These are phyloP conservation scores for Paramecium tetraurelia DNA, from an alignment of 73 alveolate species.

Conservation along the genomic window DNA sequence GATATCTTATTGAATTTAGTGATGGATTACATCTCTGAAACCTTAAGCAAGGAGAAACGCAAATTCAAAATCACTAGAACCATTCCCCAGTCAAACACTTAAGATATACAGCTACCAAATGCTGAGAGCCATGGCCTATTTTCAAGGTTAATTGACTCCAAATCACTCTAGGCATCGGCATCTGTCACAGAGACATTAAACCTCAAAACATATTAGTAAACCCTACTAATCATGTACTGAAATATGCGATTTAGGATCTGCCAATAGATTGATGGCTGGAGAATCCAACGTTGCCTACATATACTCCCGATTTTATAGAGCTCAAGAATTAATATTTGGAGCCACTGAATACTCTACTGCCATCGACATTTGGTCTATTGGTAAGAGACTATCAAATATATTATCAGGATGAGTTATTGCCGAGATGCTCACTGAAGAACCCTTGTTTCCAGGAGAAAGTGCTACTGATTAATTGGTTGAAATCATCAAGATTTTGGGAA, in stretches of 20 bases:
- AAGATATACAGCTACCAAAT: conserved; percentile 89
- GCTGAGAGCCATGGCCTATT: conserved; percentile 86
- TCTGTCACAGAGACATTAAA: conserved; percentile 86
- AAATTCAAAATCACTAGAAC: conserved; percentile 73
- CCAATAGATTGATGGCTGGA: conserved; percentile 71
- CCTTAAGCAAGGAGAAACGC: conserved; percentile 74
- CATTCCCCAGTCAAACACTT: conserved; percentile 75
- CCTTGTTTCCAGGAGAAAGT: conserved; percentile 90
- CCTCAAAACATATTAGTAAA: conserved; percentile 82
- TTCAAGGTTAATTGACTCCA: conserved; percentile 54
- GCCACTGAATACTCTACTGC: conserved; percentile 76
- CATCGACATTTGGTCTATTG: conserved; percentile 90
- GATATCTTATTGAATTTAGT: conserved; percentile 88
- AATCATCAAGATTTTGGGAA: conserved; percentile 91
- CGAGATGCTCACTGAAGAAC: conserved; percentile 84
- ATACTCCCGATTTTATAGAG: conserved; percentile 74
- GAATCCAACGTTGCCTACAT: conserved; percentile 87
- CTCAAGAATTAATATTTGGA: conserved; percentile 85
- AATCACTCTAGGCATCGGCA: conserved; percentile 67
- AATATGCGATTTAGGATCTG: conserved; percentile 89
- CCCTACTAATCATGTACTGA: conserved; percentile 70
- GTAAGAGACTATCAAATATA: not conserved
- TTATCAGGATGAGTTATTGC: conserved; percentile 90
- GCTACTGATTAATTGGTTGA: conserved; percentile 88
- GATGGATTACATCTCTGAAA: conserved; percentile 90